Base-by-base conservation (phyloP, 768 basidiomycete species). In the Mycena haematopus region DNA sequence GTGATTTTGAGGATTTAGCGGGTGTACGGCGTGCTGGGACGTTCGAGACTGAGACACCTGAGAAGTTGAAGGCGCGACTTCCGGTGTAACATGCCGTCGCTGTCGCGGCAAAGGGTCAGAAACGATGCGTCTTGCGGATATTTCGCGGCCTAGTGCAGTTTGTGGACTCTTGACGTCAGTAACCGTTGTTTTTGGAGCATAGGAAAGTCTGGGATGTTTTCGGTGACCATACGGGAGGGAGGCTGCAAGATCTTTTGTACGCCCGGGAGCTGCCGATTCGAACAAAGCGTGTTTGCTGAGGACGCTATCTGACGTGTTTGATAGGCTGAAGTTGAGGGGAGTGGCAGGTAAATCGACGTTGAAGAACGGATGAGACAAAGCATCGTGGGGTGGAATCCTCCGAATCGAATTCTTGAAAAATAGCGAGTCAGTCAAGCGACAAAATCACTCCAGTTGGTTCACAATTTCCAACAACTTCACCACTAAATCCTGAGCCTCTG, bases 301-400 rank as follows among this genome's bases (percentile, higher is more conserved):
- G 33, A 58, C 29, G 15, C 51, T 60, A 3, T 63, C 54, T 6
- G 63, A 59, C 21, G 35, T 17, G 14, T 62, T 55, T 10, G 50
- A 47, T 2, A 10, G 6, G 31, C 17, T n/a, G 21, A 42, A 33
- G 50, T 15, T 15, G 17, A 75, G 64, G 52, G 52, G 57, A 29
- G 24, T 24, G 17, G 53, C 46, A 21, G 69, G 70, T 0, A 73
- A 47, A 8, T 67, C 45, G 17, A 62, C 60, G 27, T 68, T 57
- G 42, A 79, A 73, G 62, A 77, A 79, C 0, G 76, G 69, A 65
- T 78, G 77, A 10, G 71, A 62, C 6, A 67, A 45, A 6, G 76
- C 61, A 9, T 65, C 67, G 22, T 71, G 61, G 11, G 74, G 62
- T 19, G 70, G 69, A 9, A 73, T 72, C 31, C 77, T 73, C 49